Percentiles rank a stretch among this genome's conserved stretches.
These are phyloP conservation scores for Wickerhamiella musiphila DNA, from an alignment of 805 yeast species.

Conservation along the genomic window DNA sequence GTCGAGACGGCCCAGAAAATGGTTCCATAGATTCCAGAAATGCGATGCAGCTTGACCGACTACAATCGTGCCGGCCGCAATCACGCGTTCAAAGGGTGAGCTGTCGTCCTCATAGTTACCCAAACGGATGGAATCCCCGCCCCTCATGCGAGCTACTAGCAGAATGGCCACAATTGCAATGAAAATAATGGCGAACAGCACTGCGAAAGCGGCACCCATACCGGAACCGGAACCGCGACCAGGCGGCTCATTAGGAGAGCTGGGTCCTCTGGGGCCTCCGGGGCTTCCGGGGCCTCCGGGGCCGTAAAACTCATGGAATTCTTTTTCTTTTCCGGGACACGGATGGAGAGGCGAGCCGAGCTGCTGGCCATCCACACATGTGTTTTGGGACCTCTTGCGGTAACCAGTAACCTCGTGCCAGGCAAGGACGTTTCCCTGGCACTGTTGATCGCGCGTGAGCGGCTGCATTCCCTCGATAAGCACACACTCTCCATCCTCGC, in stretches of 20 bases:
- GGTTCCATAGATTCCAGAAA: slow-evolving; percentile 3
- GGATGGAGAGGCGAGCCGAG: slow-evolving; percentile 51
- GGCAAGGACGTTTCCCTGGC: slow-evolving; percentile 31
- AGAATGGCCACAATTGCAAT: neutral
- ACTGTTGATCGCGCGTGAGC: slow-evolving; percentile 17
- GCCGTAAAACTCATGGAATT: slow-evolving; percentile 30
- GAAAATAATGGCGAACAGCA: slow-evolving; percentile 11
- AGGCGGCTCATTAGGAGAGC: slow-evolving; percentile 13
- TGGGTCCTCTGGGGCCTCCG: slow-evolving; percentile 35
- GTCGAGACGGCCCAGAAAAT: slow-evolving; percentile 2
- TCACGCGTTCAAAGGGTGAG: neutral
- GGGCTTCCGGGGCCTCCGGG: neutral
- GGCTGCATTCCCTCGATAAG: slow-evolving; percentile 61
- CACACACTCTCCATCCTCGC: slow-evolving; percentile 64
- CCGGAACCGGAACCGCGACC: slow-evolving; percentile 44
- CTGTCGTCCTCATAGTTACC: slow-evolving; percentile 4
- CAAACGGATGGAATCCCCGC: slow-evolving; percentile 5
- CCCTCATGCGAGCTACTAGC: slow-evolving; percentile 1
- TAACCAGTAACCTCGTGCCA: slow-evolving; percentile 79
- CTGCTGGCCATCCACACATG: slow-evolving; percentile 66
- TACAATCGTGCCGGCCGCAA: slow-evolving; percentile 1
- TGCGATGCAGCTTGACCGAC: slow-evolving; percentile 2
- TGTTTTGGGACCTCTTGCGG: slow-evolving; percentile 65
- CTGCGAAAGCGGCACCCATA: slow-evolving; percentile 73
- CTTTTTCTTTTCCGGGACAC: slow-evolving; percentile 74